Percentiles rank a stretch among this genome's conserved stretches.
Evolutionary conservation across 228 moss, liverwort and hornwort species (phyloP).

Genomic region (Sphagnum fallax): DNA sequence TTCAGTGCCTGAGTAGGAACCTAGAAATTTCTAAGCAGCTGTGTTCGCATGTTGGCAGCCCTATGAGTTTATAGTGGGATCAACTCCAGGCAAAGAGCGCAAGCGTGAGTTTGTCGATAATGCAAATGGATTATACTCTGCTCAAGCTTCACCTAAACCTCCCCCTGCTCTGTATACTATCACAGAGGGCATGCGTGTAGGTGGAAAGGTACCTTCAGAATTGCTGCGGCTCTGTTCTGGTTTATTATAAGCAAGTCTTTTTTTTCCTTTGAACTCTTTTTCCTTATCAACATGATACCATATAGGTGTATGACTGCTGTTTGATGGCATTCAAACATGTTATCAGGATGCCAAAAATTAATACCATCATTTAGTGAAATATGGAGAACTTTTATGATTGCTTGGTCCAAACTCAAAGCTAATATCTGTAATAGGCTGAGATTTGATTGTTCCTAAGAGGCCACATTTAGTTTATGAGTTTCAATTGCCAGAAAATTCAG

Average conservation of each 20-base stretch:
- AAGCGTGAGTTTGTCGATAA: slow-evolving; percentile 61
- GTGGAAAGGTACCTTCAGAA: slow-evolving; percentile 39
- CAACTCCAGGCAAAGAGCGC: slow-evolving; percentile 55
- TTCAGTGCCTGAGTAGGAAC: too few relatives aligned
- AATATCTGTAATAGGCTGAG: background rate
- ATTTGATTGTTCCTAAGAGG: background rate
- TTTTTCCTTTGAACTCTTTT: background rate
- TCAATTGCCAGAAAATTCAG: too few relatives aligned
- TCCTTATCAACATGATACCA: background rate
- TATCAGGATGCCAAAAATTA: background rate
- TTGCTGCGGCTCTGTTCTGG: background rate
- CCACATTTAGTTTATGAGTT: background rate
- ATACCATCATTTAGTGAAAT: too few relatives aligned
- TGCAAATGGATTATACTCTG: slow-evolving; percentile 67
- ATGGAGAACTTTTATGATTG: too few relatives aligned
- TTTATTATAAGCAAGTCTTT: background rate
- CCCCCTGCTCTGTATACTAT: slow-evolving; percentile 57
- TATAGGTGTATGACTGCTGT: background rate
- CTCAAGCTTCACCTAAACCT: slow-evolving; percentile 61
- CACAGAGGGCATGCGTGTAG: slow-evolving; percentile 67
- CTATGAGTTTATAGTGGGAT: slow-evolving; percentile 56
- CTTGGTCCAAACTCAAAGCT: background rate
- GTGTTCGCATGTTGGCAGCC: slow-evolving; percentile 18
- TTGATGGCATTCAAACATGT: background rate
- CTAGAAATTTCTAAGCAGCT: too few relatives aligned